Base-by-base conservation (phyloP, 2,329 filamentous ascomycete species). In the Sporothrix brasiliensis region DNA sequence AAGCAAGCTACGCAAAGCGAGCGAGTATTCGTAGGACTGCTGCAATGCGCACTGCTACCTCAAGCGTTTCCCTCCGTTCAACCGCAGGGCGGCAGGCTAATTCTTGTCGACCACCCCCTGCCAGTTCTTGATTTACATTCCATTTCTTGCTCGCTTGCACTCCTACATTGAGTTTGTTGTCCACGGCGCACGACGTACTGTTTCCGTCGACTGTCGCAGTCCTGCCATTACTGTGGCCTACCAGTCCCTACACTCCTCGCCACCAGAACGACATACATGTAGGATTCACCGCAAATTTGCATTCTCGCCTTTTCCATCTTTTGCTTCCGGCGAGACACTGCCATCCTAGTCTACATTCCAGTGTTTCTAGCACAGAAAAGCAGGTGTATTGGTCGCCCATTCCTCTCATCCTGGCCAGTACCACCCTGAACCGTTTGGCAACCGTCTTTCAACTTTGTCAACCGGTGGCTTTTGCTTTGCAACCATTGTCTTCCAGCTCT, bases 301-400 rank as follows among this genome's bases (percentile, higher is more conserved):
- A 41, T 69, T 53, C 56, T 52, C 44, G 21, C 54, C 47, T 30
- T 34, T 53, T 65, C 30, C 7, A 30, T 27, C 60, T 54, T 41
- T 21, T 49, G 49, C 50, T 4, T 7, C 11, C n/a, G n/a, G 41
- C 58, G 34, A 68, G 65, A 68, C 58, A 30, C 60, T 52, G 56
- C 56, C 56, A 71, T 60, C 50, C 66, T 41, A 4, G 49, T 41
- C n/a, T 16, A n/a, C 69, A 71, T 71, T 71, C 69, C 69, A 68
- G 66, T 44, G 41, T 49, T 27, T 63, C 58, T 9, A 47, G 47
- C 44, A 41, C 54, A 52, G 44, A 44, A 27, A 27, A 39, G 50
- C 39, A 52, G 41, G 66, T 50, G 52, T 54, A 61, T 68, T 67
- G 54, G 30, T 69, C 54, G 19, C 49, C 34, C 69, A 68, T 70